Conservation (phyloP, 257 asterid genomes). For the Solanum sitiens region DNA sequence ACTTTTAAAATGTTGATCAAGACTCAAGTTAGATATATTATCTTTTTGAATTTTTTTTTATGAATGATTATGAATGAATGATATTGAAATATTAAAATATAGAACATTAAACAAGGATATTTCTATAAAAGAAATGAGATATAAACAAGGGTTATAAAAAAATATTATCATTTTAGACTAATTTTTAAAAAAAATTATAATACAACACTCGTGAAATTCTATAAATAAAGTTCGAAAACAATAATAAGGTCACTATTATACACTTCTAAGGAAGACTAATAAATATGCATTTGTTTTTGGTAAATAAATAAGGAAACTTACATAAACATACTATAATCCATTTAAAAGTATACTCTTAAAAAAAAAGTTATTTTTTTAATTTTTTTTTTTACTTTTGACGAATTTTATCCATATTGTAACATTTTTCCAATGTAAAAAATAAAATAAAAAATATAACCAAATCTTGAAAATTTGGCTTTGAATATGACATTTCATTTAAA, state of each 20-base stretch:
- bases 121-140: too few species aligned
- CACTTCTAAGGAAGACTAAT: neutral
- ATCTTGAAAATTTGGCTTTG: neutral
- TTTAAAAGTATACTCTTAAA: neutral
- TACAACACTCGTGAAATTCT: neutral
- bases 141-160: too few species aligned
- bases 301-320: too few species aligned
- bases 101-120: too few species aligned
- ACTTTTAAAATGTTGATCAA: neutral
- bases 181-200: too few species aligned
- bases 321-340: neutral
- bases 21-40: neutral
- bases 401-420: neutral
- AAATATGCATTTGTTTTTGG: neutral
- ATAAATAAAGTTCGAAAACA: neutral
- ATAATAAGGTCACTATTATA: neutral
- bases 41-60: too few species aligned
- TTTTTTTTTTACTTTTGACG: neutral
- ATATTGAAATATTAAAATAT: too few species aligned
- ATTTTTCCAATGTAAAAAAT: neutral
- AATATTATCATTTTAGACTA: too few species aligned
- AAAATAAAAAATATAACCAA: neutral
- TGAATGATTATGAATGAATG: too few species aligned
- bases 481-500: neutral
- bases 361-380: neutral